Base-by-base conservation (phyloP, 345 rosid species). In the Euclidium syriacum region DNA sequence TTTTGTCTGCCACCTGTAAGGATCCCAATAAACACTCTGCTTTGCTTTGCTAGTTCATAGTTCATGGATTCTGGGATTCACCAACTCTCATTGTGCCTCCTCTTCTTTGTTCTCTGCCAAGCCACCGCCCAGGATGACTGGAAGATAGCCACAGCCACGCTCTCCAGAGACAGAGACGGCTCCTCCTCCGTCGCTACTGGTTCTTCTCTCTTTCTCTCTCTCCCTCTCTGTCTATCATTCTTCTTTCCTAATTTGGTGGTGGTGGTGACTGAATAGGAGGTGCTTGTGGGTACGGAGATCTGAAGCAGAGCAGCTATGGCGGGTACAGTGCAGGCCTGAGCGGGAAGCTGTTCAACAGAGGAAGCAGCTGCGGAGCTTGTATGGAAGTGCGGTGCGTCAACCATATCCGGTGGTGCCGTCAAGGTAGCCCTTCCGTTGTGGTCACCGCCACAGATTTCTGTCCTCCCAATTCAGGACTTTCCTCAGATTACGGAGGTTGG, bases 361-460 rank as follows among this genome's bases (percentile, higher is more conserved):
- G 98, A 55, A 84, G 84, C 67, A 73, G 81, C 65, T 88, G 98
- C 46, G 98, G 98, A 47, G 95, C 85, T 78, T 91, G 98, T 81
- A 74, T 84, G 55, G 86, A 86, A 81, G 52, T 88, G 46, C 77
- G 98, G 70, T 91, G 98, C 42, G 98, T 91, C 35, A 85, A 91
- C 70, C 95, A 91, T 68, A 83, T 86, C 44, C 39, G 73, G 48
- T 88, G 96, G 96, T 91, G 98, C 74, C 75, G 75, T 36, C 85
- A 78, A 15, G 98, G 91, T 16, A 91, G 95, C 69, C 98, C 98
- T 11, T 77, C 95, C 0, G 81, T 86, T 27, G 65, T 81, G 46
- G 91, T 91, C 48, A 86, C 98, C 0, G 91, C 95, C 72, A 91
- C 98, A 6, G 91, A 91, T 73, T 91, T 91, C 68, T 91, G 98